Conservation (phyloP, 768 basidiomycete genomes). For the Serendipita sp. region DNA sequence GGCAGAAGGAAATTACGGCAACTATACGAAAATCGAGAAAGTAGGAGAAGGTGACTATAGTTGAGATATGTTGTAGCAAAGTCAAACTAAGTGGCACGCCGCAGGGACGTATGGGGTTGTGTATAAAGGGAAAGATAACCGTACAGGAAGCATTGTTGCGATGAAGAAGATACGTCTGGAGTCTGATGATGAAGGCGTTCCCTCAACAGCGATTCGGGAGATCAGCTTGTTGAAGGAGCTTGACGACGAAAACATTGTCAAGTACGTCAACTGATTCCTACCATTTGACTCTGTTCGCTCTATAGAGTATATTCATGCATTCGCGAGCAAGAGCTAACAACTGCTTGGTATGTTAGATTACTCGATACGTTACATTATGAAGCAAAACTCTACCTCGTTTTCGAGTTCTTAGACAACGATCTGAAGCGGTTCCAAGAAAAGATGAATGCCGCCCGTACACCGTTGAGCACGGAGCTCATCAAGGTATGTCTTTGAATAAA, state of each 20-base stretch:
- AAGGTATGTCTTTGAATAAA: constrained; percentile 45
- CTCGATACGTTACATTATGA: constrained; percentile 95
- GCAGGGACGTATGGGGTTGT: constrained; percentile 96
- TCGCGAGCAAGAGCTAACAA: background rate
- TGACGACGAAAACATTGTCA: constrained; percentile 89
- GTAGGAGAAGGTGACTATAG: constrained; percentile 54
- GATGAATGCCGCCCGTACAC: constrained; percentile 51
- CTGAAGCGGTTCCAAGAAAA: constrained; percentile 94
- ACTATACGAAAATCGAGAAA: constrained; percentile 97
- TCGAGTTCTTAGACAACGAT: constrained; percentile 94
- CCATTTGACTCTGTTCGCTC: background rate
- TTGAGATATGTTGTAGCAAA: background rate
- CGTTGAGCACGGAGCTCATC: constrained; percentile 55
- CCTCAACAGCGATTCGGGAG: constrained; percentile 94
- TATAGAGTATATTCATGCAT: background rate
- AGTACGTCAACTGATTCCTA: constrained; percentile 25
- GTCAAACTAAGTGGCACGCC: constrained; percentile 4
- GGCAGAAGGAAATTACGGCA: constrained; percentile 17
- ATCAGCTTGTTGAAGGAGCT: constrained; percentile 95
- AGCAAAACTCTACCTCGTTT: constrained; percentile 93
- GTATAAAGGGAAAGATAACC: constrained; percentile 83
- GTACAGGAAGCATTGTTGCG: constrained; percentile 71
- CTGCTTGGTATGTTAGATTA: constrained; percentile 34
- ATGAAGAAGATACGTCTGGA: constrained; percentile 98
- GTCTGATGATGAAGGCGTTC: constrained; percentile 97